Evolutionary conservation across 352 stramenopile genomes (phyloP).

Genomic region (Pythium dissimile): DNA sequence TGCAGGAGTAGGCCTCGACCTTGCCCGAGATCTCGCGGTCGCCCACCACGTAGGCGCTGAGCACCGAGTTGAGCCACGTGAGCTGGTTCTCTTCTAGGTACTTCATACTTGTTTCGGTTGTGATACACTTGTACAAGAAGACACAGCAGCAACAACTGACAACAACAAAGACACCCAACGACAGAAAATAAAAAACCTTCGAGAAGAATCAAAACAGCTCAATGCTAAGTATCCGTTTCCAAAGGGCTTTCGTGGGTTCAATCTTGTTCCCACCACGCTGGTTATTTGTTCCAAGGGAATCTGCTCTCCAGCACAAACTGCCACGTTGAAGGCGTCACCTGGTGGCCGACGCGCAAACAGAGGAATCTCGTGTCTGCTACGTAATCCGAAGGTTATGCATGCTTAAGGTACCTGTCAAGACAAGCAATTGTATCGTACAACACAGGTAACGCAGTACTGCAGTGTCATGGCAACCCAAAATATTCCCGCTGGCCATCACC

Average conservation of each 20-base stretch:
- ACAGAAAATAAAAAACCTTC: constrained; percentile 13
- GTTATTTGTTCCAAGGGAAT: not conserved
- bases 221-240: not conserved
- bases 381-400: not conserved
- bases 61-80: constrained; percentile 87
- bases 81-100: constrained; percentile 91
- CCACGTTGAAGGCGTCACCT: constrained; percentile 23
- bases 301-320: not conserved
- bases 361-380: not conserved
- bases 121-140: no score
- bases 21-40: constrained; percentile 86
- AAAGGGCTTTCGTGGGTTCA: not conserved
- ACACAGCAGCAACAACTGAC: no score
- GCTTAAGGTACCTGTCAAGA: not conserved
- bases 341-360: constrained; percentile 4
- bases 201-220: constrained; percentile 2
- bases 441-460: constrained; percentile 2
- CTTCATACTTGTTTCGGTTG: constrained; percentile 70
- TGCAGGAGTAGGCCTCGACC: constrained; percentile 91
- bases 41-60: constrained; percentile 81
- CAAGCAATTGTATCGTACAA: not conserved
- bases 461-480: no score
- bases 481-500: constrained; percentile 1
- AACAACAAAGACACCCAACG: not conserved
- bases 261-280: not conserved